Conservation (phyloP, 2,329 filamentous ascomycete species). For the Lasiodiplodia sp. region DNA sequence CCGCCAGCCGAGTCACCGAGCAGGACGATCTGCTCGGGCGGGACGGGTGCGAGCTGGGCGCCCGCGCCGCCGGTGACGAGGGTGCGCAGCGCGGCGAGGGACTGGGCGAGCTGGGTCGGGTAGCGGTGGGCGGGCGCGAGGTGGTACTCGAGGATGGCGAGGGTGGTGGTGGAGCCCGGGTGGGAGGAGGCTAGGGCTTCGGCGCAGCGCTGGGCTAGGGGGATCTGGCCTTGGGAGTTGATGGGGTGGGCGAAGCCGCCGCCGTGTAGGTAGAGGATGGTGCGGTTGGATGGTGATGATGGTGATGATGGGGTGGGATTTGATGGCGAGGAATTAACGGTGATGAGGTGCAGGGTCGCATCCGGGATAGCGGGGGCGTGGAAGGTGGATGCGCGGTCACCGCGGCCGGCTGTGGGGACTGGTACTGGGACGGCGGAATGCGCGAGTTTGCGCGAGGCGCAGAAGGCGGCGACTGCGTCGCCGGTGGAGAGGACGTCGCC, state of each 20-base stretch:
- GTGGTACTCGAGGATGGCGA: slow-evolving; percentile 62
- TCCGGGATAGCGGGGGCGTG: slow-evolving; percentile 31
- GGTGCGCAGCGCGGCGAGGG: slow-evolving; percentile 46
- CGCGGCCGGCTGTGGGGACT: neutral
- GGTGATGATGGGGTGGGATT: slow-evolving; percentile 24
- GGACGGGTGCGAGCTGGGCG: slow-evolving; percentile 36
- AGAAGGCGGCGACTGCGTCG: slow-evolving; percentile 34
- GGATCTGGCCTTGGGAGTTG: slow-evolving; percentile 41
- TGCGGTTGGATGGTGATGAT: slow-evolving; percentile 34
- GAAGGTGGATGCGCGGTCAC: neutral
- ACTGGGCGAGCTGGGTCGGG: slow-evolving; percentile 54
- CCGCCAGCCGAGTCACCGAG: slow-evolving; percentile 58
- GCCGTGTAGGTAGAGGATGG: slow-evolving; percentile 45
- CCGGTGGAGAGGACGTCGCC: slow-evolving; percentile 36
- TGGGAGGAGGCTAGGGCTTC: slow-evolving; percentile 30
- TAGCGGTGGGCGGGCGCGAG: slow-evolving; percentile 53
- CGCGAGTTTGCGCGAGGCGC: neutral
- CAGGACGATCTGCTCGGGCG: slow-evolving; percentile 47
- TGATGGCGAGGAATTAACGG: neutral
- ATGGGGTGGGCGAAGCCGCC: slow-evolving; percentile 52
- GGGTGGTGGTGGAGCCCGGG: slow-evolving; percentile 50
- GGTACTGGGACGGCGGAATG: neutral
- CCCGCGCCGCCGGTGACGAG: slow-evolving; percentile 37
- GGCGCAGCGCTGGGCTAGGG: slow-evolving; percentile 42
- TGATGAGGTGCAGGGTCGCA: slow-evolving; percentile 30